Conservation (phyloP, 1,139 yeast species). For the Ogataea hybrid region DNA sequence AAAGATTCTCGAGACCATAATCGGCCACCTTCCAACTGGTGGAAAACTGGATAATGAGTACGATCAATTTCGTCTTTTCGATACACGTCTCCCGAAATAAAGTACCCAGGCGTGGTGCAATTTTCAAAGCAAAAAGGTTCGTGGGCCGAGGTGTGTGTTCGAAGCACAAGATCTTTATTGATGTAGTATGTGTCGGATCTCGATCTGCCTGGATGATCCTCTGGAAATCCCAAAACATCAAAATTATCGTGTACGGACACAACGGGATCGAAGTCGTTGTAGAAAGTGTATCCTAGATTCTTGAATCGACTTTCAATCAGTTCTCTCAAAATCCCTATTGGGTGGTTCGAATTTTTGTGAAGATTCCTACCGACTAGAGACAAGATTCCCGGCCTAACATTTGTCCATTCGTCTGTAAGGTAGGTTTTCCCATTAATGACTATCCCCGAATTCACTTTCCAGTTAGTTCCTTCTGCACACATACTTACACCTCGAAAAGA, state of each 20-base stretch:
- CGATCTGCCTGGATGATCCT: conserved; percentile 91
- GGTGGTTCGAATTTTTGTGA: conserved; percentile 75
- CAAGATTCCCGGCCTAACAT: conserved; percentile 74
- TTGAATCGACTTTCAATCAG: conserved; percentile 68
- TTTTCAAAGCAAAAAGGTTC: conserved; percentile 77
- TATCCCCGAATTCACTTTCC: neutral
- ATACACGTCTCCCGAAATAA: conserved; percentile 94
- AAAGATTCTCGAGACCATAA: conserved; percentile 60
- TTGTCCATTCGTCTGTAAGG: conserved; percentile 76
- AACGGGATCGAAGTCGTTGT: conserved; percentile 77
- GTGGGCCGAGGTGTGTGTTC: conserved; percentile 96
- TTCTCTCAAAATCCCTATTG: conserved; percentile 80
- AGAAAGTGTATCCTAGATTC: conserved; percentile 73
- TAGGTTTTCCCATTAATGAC: conserved; percentile 50
- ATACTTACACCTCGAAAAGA: neutral
- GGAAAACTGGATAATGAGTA: conserved; percentile 96
- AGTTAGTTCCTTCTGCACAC: neutral
- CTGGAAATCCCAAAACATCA: conserved; percentile 87
- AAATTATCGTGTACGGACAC: conserved; percentile 84
- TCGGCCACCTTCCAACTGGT: conserved; percentile 97
- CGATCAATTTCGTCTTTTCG: conserved; percentile 93
- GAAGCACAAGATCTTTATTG: conserved; percentile 63
- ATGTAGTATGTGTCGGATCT: conserved; percentile 91
- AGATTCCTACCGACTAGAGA: conserved; percentile 68
- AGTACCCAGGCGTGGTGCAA: conserved; percentile 77